phyloP scores from a whole-genome alignment of 495 filamentous ascomycete species.

The Neurospora sp. region DNA sequence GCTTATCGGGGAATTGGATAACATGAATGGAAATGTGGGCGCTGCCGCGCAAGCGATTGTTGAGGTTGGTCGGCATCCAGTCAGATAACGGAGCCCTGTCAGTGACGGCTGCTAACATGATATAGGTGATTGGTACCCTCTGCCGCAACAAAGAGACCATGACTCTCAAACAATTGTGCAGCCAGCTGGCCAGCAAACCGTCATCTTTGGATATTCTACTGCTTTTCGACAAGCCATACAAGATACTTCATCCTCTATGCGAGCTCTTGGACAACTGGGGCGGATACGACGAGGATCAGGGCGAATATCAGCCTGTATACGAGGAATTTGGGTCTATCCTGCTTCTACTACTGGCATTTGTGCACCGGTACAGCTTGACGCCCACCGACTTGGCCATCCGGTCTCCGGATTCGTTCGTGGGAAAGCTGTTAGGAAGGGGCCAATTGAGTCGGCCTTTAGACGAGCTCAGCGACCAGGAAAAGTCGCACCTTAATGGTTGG shows the following conservation, averaged over 20 bases:
- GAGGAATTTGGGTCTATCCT: slow-evolving; percentile 91
- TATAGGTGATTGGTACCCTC: slow-evolving; percentile 62
- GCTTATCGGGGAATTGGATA: slow-evolving; percentile 70
- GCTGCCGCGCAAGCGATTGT: slow-evolving; percentile 75
- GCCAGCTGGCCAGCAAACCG: slow-evolving; percentile 66
- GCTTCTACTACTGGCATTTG: slow-evolving; percentile 70
- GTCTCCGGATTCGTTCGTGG: slow-evolving; percentile 58
- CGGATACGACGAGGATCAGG: slow-evolving; percentile 83
- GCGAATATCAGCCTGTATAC: slow-evolving; percentile 91
- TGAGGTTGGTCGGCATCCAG: slow-evolving; percentile 44
- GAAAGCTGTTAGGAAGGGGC: slow-evolving; percentile 62
- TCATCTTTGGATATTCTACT: slow-evolving; percentile 75
- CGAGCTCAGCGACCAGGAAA: slow-evolving; percentile 62
- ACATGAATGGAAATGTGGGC: slow-evolving; percentile 91
- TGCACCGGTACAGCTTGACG: slow-evolving; percentile 71
- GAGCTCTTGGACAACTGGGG: slow-evolving; percentile 76
- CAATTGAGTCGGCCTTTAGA: slow-evolving; percentile 50
- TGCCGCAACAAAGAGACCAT: slow-evolving; percentile 83
- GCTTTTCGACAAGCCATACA: slow-evolving; percentile 67
- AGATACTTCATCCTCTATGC: slow-evolving; percentile 75
- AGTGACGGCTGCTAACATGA: background rate
- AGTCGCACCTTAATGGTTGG: slow-evolving; percentile 72
- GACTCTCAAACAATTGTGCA: slow-evolving; percentile 77
- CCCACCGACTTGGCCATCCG: slow-evolving; percentile 55
- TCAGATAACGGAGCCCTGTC: background rate